These are phyloP conservation scores for Physocladia obscura DNA, from an alignment of 192 early-diverging fungal species.

Conservation along the genomic window DNA sequence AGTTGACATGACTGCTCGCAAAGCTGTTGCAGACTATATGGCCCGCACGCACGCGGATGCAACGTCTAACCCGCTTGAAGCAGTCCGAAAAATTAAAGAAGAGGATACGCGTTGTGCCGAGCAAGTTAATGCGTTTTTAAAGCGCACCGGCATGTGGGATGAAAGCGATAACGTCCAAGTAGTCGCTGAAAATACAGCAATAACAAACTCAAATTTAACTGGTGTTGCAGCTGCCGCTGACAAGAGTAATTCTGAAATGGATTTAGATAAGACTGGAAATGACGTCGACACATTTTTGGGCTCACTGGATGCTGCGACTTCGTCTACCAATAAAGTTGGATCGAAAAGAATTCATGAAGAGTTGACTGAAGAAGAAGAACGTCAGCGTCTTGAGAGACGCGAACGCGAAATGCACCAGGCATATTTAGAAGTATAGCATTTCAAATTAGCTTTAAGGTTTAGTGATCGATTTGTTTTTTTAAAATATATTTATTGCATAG, in stretches of 20 bases:
- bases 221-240: neutral
- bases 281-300: conserved; percentile 17
- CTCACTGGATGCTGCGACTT: neutral
- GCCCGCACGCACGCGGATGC: neutral
- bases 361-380: conserved; percentile 53
- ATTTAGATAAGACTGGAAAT: too few relatives aligned
- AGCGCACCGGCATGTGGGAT: neutral
- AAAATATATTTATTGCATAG: conserved; percentile 36
- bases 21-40: neutral
- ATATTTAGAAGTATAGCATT: conserved; percentile 45
- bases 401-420: conserved; percentile 42
- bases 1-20: conserved; percentile 9
- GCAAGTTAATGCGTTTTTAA: neutral
- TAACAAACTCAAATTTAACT: neutral
- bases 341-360: neutral
- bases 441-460: conserved; percentile 6
- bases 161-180: neutral
- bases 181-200: neutral
- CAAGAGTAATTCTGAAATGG: too few relatives aligned
- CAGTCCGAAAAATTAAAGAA: neutral
- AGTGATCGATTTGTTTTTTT: neutral
- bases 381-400: conserved; percentile 44
- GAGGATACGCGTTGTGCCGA: neutral
- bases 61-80: neutral
- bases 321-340: neutral